phyloP scores from a whole-genome alignment of 495 filamentous ascomycete genomes.

The Elasticomyces elasticus region DNA sequence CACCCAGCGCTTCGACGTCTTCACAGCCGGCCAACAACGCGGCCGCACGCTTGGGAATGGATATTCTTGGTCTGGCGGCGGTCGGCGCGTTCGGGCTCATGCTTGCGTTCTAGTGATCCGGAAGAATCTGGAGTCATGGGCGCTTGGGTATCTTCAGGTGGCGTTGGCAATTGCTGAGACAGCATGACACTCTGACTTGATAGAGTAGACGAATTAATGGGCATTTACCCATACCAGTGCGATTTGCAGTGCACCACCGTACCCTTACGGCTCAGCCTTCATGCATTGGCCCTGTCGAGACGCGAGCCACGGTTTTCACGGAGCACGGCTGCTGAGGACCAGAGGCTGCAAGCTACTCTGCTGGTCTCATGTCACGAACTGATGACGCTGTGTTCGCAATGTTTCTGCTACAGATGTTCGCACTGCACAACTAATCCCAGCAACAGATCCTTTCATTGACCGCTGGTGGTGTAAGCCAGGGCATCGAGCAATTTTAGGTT shows the following conservation, averaged over 20 bases:
- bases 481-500: too few relatives aligned
- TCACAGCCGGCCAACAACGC: not conserved
- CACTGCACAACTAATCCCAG: too few relatives aligned
- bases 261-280: not conserved
- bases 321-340: too few relatives aligned
- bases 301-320: too few relatives aligned
- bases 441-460: too few relatives aligned
- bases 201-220: not conserved
- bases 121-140: not conserved
- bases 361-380: too few relatives aligned
- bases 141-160: not conserved
- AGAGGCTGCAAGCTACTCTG: too few relatives aligned
- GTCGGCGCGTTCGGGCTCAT: slow-evolving; percentile 5
- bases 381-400: too few relatives aligned
- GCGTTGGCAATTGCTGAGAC: not conserved
- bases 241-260: not conserved
- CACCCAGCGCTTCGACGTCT: not conserved
- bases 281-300: too few relatives aligned
- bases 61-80: slow-evolving; percentile 3
- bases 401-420: too few relatives aligned
- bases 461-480: too few relatives aligned
- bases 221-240: not conserved
- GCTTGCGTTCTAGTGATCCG: not conserved
- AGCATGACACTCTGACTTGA: not conserved
- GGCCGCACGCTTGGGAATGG: slow-evolving; percentile 5